phyloP scores from a whole-genome alignment of 202 grass and related monocot genomes.

The Hordeum pubiflorum region DNA sequence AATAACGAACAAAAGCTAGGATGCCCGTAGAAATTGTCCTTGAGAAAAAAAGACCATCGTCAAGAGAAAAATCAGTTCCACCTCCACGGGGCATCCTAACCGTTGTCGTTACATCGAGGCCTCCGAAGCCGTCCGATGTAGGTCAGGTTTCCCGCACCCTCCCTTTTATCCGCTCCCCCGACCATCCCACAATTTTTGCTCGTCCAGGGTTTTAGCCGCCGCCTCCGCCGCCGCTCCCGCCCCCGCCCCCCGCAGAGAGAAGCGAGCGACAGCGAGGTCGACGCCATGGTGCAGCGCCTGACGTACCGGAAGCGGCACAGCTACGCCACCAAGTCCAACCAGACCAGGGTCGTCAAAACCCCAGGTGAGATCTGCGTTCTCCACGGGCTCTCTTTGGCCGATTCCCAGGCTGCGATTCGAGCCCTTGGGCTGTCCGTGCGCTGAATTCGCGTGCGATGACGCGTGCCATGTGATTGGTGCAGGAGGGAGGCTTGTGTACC shows the following conservation, averaged over 20 bases:
- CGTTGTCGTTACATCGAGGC: conserved; percentile 1
- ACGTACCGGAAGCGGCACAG: conserved; percentile 92
- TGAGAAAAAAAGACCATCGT: neutral
- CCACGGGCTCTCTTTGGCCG: neutral
- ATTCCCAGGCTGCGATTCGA: neutral
- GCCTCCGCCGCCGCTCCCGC: neutral
- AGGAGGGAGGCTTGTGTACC: conserved; percentile 77
- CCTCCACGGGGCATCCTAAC: neutral
- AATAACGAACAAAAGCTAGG: neutral
- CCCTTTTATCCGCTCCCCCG: conserved; percentile 40
- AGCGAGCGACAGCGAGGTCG: conserved; percentile 10
- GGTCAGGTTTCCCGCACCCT: conserved; percentile 19
- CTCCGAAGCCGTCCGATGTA: conserved; percentile 44
- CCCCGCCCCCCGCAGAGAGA: neutral
- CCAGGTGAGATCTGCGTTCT: conserved; percentile 45
- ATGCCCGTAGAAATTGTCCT: neutral
- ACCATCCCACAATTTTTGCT: neutral
- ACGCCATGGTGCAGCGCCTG: conserved; percentile 82
- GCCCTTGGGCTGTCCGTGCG: neutral
- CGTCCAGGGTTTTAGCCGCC: conserved; percentile 33
- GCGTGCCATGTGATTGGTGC: neutral
- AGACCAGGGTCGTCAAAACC: conserved; percentile 89
- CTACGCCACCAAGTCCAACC: conserved; percentile 94
- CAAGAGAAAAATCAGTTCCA: neutral
- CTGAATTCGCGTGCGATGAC: neutral